Conservation (phyloP, 805 yeast species). For the Zygotorulaspora danielsina region DNA sequence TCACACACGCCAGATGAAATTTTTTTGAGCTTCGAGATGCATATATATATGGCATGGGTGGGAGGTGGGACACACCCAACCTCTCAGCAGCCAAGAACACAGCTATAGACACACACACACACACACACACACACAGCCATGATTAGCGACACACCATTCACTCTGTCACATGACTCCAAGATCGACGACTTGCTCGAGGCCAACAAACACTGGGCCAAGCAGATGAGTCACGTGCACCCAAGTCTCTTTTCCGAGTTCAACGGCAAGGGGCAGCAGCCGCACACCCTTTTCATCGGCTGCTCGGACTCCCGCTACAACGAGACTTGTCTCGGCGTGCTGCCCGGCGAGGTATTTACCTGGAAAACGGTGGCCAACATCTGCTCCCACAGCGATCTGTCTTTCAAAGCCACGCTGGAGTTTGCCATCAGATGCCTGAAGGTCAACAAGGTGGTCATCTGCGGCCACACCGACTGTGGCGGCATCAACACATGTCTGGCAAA, state of each 20-base stretch:
- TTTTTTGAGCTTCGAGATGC: no score
- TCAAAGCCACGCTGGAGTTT: conserved; percentile 77
- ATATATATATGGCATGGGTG: conserved; percentile 3
- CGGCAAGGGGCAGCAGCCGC: conserved; percentile 85
- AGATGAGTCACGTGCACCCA: conserved; percentile 48
- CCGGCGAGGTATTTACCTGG: conserved; percentile 88
- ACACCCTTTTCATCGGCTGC: conserved; percentile 91
- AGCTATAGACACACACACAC: no score
- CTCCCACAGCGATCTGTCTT: conserved; percentile 60
- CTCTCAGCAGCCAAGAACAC: no score
- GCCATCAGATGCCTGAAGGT: conserved; percentile 84
- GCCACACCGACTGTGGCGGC: conserved; percentile 95
- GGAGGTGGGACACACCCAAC: no score
- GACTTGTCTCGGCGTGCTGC: conserved; percentile 65
- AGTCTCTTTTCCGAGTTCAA: conserved; percentile 53
- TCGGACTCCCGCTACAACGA: conserved; percentile 90
- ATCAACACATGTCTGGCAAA: conserved; percentile 71
- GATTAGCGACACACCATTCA: conserved; percentile 24
- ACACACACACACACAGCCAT: conserved; percentile 4
- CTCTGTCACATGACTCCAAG: conserved; percentile 29
- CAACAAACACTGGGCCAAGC: conserved; percentile 44
- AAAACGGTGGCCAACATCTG: conserved; percentile 84
- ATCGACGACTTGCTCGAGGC: conserved; percentile 38
- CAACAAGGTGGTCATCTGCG: conserved; percentile 77
- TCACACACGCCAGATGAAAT: no score